These are phyloP conservation scores for Polytrichum formosum DNA, from an alignment of 225 moss, liverwort and hornwort species.

Conservation along the genomic window DNA sequence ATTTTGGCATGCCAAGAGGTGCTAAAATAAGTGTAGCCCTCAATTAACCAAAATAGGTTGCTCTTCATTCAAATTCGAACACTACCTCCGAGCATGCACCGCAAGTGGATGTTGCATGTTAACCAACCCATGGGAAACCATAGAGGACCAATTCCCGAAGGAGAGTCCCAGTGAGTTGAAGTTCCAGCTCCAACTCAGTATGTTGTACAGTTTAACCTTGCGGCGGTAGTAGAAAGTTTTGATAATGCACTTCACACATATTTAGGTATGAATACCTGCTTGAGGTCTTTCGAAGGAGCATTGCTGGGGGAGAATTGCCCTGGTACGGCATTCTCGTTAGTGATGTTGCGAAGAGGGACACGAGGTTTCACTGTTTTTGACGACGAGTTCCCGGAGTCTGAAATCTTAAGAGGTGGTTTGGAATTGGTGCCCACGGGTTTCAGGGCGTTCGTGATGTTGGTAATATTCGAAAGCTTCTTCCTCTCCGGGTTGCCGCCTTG, in stretches of 20 bases:
- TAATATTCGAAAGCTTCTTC: conserved; percentile 59
- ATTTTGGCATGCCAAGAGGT: too few species aligned
- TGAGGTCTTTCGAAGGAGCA: conserved; percentile 38
- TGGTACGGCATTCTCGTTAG: conserved; percentile 34
- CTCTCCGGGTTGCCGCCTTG: conserved; percentile 37
- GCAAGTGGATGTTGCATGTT: too few species aligned
- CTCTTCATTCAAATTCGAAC: too few species aligned
- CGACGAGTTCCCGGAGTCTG: conserved; percentile 41
- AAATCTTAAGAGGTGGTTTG: conserved; percentile 25
- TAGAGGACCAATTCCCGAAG: too few species aligned
- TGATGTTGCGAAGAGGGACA: conserved; percentile 61
- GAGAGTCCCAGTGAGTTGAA: too few species aligned
- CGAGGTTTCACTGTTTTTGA: conserved; percentile 37
- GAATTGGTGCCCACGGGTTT: conserved; percentile 28
- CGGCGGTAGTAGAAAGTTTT: too few species aligned
- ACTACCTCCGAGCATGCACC: too few species aligned
- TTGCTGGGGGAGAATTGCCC: conserved; percentile 28
- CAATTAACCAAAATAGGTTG: too few species aligned
- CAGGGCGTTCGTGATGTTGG: conserved; percentile 54
- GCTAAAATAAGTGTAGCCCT: too few species aligned
- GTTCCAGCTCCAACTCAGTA: too few species aligned
- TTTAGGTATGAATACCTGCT: conserved; percentile 27
- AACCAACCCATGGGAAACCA: too few species aligned
- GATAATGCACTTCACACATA: background rate
- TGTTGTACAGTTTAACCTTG: too few species aligned